A percentile compares a stretch with the other conserved stretches of the same genome.
phyloP scores from a whole-genome alignment of 1,284 basidiomycete species.

The Tilletia indica region DNA sequence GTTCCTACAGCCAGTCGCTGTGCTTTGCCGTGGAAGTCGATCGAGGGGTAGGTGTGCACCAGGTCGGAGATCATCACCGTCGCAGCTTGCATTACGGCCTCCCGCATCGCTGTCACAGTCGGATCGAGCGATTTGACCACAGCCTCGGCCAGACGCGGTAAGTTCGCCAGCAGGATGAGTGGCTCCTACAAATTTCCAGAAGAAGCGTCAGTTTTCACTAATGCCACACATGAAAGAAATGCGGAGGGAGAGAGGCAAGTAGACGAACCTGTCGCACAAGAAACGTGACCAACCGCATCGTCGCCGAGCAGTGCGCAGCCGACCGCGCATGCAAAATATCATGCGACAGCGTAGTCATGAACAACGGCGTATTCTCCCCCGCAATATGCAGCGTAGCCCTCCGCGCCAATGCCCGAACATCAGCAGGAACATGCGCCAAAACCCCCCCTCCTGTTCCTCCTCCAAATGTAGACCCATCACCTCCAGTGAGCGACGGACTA shows the following conservation, averaged over 20 bases:
- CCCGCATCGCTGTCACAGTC: constrained; percentile 75
- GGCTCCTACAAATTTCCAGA: constrained; percentile 65
- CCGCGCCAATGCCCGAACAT: constrained; percentile 62
- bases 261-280: constrained; percentile 76
- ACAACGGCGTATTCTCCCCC: constrained; percentile 76
- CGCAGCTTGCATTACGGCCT: constrained; percentile 82
- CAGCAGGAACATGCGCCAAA: constrained; percentile 15
- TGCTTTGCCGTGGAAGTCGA: constrained; percentile 80
- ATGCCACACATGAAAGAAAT: neutral
- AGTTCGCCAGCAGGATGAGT: constrained; percentile 76
- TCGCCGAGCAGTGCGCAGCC: constrained; percentile 76
- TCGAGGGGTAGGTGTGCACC: constrained; percentile 77
- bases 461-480: too few species aligned
- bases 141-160: constrained; percentile 86
- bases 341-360: constrained; percentile 89
- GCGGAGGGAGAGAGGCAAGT: too few species aligned
- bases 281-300: constrained; percentile 90
- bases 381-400: constrained; percentile 81
- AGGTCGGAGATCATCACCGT: constrained; percentile 81
- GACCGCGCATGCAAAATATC: constrained; percentile 81
- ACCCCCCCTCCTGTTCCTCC: too few species aligned
- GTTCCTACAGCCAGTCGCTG: constrained; percentile 92
- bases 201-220: neutral
- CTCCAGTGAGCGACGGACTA: too few species aligned
- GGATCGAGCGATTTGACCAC: constrained; percentile 96